These are phyloP conservation scores for Geotrichum macrosporum DNA, from an alignment of 1,139 yeast species.

Conservation along the genomic window DNA sequence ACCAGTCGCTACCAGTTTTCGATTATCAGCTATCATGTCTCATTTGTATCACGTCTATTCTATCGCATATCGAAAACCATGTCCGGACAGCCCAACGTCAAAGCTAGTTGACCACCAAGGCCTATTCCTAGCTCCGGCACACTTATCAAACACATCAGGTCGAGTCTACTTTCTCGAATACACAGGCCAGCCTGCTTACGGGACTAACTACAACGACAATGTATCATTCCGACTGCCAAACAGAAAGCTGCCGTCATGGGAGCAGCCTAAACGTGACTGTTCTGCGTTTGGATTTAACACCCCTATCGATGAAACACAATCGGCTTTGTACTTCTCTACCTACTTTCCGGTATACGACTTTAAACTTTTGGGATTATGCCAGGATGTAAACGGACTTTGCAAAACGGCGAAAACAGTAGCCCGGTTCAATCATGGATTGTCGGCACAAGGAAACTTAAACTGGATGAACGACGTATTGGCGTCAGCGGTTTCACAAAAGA, in stretches of 20 bases:
- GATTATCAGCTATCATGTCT: neutral
- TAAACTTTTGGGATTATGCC: constrained; percentile 6
- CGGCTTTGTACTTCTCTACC: neutral
- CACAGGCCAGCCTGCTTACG: too few relatives aligned
- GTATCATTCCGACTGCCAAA: too few relatives aligned
- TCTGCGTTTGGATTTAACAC: neutral
- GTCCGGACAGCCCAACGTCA: neutral
- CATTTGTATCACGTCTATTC: constrained; percentile 9
- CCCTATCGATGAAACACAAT: neutral
- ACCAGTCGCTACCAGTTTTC: too few relatives aligned
- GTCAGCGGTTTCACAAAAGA: constrained; percentile 1
- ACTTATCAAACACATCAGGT: neutral
- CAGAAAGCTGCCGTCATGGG: constrained; percentile 9
- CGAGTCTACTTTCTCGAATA: constrained; percentile 6
- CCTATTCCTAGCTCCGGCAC: constrained; percentile 3
- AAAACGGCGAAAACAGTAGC: constrained; percentile 7
- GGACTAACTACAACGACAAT: too few relatives aligned
- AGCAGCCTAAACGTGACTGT: neutral
- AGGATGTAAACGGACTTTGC: constrained; percentile 1
- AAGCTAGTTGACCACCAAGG: neutral
- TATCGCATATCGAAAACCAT: neutral
- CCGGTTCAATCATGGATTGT: constrained; percentile 5
- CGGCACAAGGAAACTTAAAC: neutral
- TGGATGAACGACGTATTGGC: constrained; percentile 10
- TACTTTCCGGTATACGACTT: neutral